Conservation (phyloP, 2,329 filamentous ascomycete genomes). For the Fonsecaea pedrosoi region DNA sequence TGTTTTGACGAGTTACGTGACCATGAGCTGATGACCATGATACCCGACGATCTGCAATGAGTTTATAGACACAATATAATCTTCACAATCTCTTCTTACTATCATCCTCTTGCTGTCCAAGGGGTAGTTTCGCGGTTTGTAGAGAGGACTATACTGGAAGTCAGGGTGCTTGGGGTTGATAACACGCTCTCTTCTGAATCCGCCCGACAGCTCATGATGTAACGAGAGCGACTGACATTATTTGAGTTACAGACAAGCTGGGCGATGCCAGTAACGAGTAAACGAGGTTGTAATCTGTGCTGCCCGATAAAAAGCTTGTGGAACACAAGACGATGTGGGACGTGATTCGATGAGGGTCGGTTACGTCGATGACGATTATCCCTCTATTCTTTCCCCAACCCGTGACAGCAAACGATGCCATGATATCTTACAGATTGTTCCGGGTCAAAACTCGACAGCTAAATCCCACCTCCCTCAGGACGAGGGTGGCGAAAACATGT, state of each 20-base stretch:
- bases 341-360: background rate
- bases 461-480: background rate
- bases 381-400: background rate
- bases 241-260: background rate
- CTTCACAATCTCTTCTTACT: background rate
- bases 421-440: background rate
- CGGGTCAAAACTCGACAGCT: background rate
- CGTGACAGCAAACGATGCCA: background rate
- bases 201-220: background rate
- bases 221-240: background rate
- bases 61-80: background rate
- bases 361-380: background rate
- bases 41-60: background rate
- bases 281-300: background rate
- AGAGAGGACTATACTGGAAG: background rate
- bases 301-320: background rate
- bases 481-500: slow-evolving; percentile 38
- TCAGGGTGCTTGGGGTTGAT: background rate
- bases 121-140: background rate
- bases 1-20: slow-evolving; percentile 13
- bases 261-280: background rate
- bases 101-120: background rate
- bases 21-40: slow-evolving; percentile 18
- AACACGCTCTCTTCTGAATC: background rate
- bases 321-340: background rate